phyloP scores from a whole-genome alignment of 2,329 filamentous ascomycete genomes.

The Apiospora pterosperma region DNA sequence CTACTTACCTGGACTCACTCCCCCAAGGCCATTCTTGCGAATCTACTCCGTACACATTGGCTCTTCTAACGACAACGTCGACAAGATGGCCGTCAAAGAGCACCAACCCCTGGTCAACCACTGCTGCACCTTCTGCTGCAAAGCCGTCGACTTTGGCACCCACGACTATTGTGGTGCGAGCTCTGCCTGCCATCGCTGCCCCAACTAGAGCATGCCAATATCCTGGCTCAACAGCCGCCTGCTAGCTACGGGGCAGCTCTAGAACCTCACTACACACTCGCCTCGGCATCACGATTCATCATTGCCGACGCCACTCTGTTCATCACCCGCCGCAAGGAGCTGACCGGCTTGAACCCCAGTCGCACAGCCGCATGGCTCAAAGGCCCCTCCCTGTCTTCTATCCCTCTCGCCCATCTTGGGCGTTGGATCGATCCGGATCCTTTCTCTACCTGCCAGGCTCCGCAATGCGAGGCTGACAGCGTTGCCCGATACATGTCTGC shows the following conservation, averaged over 20 bases:
- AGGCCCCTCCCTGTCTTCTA: neutral
- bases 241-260: slow-evolving; percentile 20
- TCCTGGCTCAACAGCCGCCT: slow-evolving; percentile 7
- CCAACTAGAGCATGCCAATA: slow-evolving; percentile 25
- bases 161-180: slow-evolving; percentile 45
- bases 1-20: too few relatives aligned
- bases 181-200: slow-evolving; percentile 40
- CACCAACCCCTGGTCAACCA: slow-evolving; percentile 42
- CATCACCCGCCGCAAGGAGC: neutral
- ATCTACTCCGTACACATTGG: neutral
- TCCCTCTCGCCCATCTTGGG: neutral
- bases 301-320: slow-evolving; percentile 3
- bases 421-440: neutral
- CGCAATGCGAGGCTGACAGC: neutral
- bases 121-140: slow-evolving; percentile 52
- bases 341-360: neutral
- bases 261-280: slow-evolving; percentile 14
- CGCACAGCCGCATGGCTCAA: neutral
- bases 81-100: slow-evolving; percentile 39
- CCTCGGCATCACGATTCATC: neutral
- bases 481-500: neutral
- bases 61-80: slow-evolving; percentile 2
- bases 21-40: neutral
- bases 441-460: neutral
- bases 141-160: slow-evolving; percentile 44